Conservation (phyloP, 257 asterid genomes). For the Buddleja alternifolia region DNA sequence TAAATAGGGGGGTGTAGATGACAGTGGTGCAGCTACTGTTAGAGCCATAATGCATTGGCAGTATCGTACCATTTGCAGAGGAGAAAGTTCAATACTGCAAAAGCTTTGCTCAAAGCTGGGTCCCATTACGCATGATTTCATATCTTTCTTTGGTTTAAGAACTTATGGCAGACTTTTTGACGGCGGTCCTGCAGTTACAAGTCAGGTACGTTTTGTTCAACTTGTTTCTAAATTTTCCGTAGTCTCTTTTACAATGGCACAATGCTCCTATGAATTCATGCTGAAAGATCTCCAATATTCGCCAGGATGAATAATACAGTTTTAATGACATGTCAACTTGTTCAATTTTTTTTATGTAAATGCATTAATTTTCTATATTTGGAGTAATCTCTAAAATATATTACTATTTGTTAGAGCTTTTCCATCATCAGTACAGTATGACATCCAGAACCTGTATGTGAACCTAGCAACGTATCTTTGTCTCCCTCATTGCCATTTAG, state of each 20-base stretch:
- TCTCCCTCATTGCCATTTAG: slow-evolving; percentile 2
- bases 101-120: slow-evolving; percentile 77
- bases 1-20: slow-evolving; percentile 93
- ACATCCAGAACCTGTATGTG: slow-evolving; percentile 13
- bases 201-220: slow-evolving; percentile 61
- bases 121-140: slow-evolving; percentile 60
- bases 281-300: background rate
- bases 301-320: background rate
- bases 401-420: background rate
- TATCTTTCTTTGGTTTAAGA: slow-evolving; percentile 89
- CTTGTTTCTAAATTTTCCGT: background rate
- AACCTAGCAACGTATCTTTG: background rate
- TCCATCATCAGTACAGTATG: background rate
- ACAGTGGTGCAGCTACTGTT: slow-evolving; percentile 93
- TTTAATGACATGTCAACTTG: background rate
- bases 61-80: slow-evolving; percentile 84
- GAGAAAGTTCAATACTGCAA: slow-evolving; percentile 75
- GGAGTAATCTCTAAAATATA: background rate
- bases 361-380: background rate
- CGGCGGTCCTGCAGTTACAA: slow-evolving; percentile 74
- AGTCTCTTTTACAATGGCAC: background rate
- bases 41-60: slow-evolving; percentile 99
- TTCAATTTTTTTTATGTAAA: background rate
- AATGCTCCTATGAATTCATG: background rate
- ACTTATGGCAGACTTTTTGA: slow-evolving; percentile 71